These are phyloP conservation scores for Scedosporium dehoogii DNA, from an alignment of 2,329 filamentous ascomycete species.

Conservation along the genomic window DNA sequence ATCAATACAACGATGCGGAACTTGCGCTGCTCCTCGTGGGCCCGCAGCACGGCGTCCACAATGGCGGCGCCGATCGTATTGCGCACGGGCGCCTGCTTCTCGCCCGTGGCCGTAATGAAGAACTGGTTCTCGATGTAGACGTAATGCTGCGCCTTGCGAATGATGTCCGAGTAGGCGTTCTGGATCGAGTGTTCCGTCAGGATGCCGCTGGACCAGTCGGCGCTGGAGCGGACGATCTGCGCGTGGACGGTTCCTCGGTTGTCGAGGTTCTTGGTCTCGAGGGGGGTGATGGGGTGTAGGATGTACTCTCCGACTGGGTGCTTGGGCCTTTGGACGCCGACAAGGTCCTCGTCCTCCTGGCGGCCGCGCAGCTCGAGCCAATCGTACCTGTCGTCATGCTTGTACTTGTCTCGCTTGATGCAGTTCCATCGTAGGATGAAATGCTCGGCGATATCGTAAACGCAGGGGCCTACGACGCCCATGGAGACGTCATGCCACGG, in stretches of 20 bases:
- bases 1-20: slow-evolving; percentile 88
- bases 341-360: slow-evolving; percentile 71
- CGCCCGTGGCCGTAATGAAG: slow-evolving; percentile 89
- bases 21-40: slow-evolving; percentile 72
- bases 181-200: slow-evolving; percentile 76
- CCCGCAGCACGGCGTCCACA: slow-evolving; percentile 77
- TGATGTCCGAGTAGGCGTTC: slow-evolving; percentile 77
- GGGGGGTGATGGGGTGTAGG: slow-evolving; percentile 63
- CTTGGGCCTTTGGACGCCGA: slow-evolving; percentile 80
- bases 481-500: slow-evolving; percentile 96
- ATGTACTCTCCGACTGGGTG: slow-evolving; percentile 84
- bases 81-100: slow-evolving; percentile 75
- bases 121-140: slow-evolving; percentile 99
- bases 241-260: slow-evolving; percentile 66
- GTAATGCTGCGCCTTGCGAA: slow-evolving; percentile 78
- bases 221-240: slow-evolving; percentile 81
- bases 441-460: slow-evolving; percentile 92
- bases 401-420: slow-evolving; percentile 95
- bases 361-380: slow-evolving; percentile 76
- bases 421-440: slow-evolving; percentile 96
- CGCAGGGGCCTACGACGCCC: slow-evolving; percentile 78
- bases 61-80: slow-evolving; percentile 85
- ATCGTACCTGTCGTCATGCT: slow-evolving; percentile 72
- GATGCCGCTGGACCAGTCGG: slow-evolving; percentile 91
- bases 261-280: slow-evolving; percentile 55